These are phyloP conservation scores for Plasmodium gallinaceum DNA, from an alignment of 169 alveolate genomes.

Conservation along the genomic window DNA sequence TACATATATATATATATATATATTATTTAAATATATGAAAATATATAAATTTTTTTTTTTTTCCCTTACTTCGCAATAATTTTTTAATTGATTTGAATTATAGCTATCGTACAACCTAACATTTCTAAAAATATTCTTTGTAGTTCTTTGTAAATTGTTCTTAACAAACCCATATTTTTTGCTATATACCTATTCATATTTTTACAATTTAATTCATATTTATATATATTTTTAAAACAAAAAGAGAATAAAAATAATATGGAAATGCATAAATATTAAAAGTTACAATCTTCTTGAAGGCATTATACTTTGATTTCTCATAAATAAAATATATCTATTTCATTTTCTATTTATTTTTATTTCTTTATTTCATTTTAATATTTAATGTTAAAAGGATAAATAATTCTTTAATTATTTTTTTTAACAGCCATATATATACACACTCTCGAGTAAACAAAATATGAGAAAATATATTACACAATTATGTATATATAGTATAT, in stretches of 20 bases:
- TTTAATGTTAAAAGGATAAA: too few relatives aligned
- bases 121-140: constrained; percentile 19
- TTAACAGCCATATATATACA: too few relatives aligned
- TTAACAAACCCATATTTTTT: constrained; percentile 62
- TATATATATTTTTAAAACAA: constrained; percentile 7
- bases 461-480: too few relatives aligned
- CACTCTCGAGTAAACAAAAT: too few relatives aligned
- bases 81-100: constrained; percentile 48
- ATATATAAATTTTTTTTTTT: background rate
- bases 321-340: too few relatives aligned
- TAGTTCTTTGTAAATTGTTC: constrained; percentile 33
- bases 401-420: too few relatives aligned
- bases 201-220: constrained; percentile 10
- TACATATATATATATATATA: constrained; percentile 26
- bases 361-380: too few relatives aligned
- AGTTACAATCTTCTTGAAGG: too few relatives aligned
- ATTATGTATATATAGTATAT: too few relatives aligned
- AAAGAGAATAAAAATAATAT: constrained; percentile 12
- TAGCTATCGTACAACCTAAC: constrained; percentile 46
- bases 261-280: too few relatives aligned
- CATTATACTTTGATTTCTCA: too few relatives aligned
- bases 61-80: constrained; percentile 50
- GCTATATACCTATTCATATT: constrained; percentile 47
- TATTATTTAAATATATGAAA: background rate
- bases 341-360: too few relatives aligned